Evolutionary conservation across 352 stramenopile genomes (phyloP).

Genomic region (Heterotrichella gracilis): DNA sequence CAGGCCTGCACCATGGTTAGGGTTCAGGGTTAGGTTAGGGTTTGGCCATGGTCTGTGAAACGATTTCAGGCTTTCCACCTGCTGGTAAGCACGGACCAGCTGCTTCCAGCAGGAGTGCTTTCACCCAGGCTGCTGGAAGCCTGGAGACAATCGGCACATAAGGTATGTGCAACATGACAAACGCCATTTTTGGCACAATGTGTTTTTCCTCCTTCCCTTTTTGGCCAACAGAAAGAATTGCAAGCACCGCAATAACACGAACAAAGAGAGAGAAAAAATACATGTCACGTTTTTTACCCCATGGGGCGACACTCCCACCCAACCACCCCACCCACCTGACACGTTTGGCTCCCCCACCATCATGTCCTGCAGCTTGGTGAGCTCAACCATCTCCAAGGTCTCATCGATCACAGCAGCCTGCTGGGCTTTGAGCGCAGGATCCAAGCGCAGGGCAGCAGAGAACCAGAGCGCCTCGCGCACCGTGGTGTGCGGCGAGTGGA

Average conservation of each 20-base stretch:
- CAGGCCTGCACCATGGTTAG: conserved; percentile 22
- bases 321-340: conserved; percentile 23
- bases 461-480: conserved; percentile 30
- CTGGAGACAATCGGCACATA: too few relatives aligned
- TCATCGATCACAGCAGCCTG: conserved; percentile 24
- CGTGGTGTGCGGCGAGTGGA: conserved; percentile 26
- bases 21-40: background rate
- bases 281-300: conserved; percentile 17
- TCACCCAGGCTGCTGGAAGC: too few relatives aligned
- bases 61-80: background rate
- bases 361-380: conserved; percentile 25
- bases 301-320: conserved; percentile 27
- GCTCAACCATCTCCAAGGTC: conserved; percentile 26
- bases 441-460: conserved; percentile 26
- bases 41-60: background rate
- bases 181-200: too few relatives aligned
- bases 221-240: too few relatives aligned
- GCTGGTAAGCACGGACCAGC: too few relatives aligned
- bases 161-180: too few relatives aligned
- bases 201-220: too few relatives aligned
- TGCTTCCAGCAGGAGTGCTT: too few relatives aligned
- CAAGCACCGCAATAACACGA: too few relatives aligned
- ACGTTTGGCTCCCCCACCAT: conserved; percentile 24
- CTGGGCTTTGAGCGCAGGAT: conserved; percentile 15
- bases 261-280: too few relatives aligned